Percentiles rank a stretch among this genome's conserved stretches.
Conservation (phyloP, 2,329 filamentous ascomycete species). For the Cordyceps cateniannulata region DNA sequence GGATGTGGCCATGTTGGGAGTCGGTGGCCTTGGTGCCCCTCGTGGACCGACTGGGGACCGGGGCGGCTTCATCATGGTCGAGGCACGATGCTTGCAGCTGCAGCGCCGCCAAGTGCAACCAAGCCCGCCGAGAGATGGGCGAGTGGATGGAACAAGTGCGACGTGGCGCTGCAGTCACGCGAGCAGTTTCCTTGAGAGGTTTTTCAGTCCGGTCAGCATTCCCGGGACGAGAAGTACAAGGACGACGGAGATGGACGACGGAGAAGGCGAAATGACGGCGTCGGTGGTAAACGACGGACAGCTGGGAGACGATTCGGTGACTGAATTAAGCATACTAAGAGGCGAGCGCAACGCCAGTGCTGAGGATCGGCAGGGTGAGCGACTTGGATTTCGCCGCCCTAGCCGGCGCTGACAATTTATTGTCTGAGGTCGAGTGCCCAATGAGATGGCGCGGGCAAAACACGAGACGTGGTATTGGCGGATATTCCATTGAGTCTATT, state of each 20-base stretch:
- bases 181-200: slow-evolving; percentile 12
- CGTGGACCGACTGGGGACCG: neutral
- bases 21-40: neutral
- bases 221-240: neutral
- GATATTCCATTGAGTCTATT: neutral
- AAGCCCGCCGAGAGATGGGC: neutral
- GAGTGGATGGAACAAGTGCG: neutral
- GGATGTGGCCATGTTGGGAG: neutral
- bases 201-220: neutral
- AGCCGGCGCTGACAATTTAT: neutral
- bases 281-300: neutral
- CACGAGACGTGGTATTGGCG: neutral
- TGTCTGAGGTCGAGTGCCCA: neutral
- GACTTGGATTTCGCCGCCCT: neutral
- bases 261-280: neutral
- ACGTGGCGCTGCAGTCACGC: slow-evolving; percentile 8
- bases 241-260: neutral
- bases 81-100: neutral
- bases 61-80: neutral
- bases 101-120: neutral
- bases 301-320: neutral
- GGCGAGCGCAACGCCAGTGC: neutral
- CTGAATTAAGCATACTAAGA: slow-evolving; percentile 5
- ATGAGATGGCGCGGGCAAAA: slow-evolving; percentile 4
- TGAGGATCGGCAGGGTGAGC: neutral